Base-by-base conservation (phyloP, 495 filamentous ascomycete genomes). In the Cryomyces antarcticus region DNA sequence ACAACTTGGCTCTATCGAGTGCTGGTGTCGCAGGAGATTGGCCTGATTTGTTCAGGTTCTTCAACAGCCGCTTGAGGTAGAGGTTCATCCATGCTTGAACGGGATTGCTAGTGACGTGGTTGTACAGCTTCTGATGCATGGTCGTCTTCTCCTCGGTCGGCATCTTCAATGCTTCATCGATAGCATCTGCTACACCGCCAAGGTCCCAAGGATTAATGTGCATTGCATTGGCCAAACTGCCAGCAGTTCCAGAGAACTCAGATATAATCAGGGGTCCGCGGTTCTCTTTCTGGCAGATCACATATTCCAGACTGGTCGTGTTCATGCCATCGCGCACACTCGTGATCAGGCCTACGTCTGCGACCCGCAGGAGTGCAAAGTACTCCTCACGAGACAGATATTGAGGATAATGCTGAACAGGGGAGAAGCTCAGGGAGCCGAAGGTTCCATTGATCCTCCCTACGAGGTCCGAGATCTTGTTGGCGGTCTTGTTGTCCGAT, bases 261-360 rank as follows among this genome's bases (percentile, higher is more conserved):
- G 87, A 95, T 6, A 95, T 69, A 47, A 95, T 93, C 34, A 95
- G 64, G 7, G 85, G 87, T 1, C 84, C 78, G 54, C 84, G 73
- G 34, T 75, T 76, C 40, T 81, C 76, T 50, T 80, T 78, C 59
- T 95, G 87, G 62, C 83, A 89, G 41, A 95, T 71, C 29, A 95
- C 74, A 57, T 92, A 95, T 59, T 95, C 87, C 41, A 95, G 59
- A 56, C 82, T 86, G 6, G 87, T 93, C 9, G 87, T 93, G 63
- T 95, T 95, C 85, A 95, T 93, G 42, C 87, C 87, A 58, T 95
- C 87, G 36, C 87, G 72, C 28, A 93, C 83, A 37, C 80, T 87
- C 5, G 87, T 93, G 56, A 93, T 93, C 34, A 95, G 62, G 24
- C 85, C 87, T 30, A 93, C 77, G 58, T 93, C 82, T 6, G 81